Evolutionary conservation across 139 green algal genomes (phyloP).

Genomic region (Tetraselmis chui): DNA sequence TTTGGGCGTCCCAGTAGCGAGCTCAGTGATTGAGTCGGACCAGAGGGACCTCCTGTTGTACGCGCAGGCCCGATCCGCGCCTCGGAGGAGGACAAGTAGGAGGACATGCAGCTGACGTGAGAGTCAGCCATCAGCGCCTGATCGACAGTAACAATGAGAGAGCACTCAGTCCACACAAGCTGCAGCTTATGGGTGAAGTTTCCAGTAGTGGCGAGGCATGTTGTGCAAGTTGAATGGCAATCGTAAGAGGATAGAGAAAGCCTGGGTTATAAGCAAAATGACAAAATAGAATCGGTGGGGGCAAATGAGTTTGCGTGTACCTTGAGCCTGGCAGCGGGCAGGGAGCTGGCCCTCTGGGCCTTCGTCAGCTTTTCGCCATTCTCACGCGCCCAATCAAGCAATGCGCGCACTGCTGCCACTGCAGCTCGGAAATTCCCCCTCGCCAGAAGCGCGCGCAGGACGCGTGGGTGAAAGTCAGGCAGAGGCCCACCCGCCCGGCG

Average conservation of each 20-base stretch:
- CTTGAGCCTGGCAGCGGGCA: not conserved
- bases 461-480: conserved; percentile 26
- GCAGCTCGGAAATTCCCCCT: conserved; percentile 22
- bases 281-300: too few species aligned
- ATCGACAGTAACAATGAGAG: not conserved
- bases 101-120: not conserved
- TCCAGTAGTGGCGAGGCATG: too few species aligned
- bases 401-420: conserved; percentile 13
- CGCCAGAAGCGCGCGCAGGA: conserved; percentile 20
- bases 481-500: conserved; percentile 8
- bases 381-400: conserved; percentile 20
- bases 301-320: too few species aligned
- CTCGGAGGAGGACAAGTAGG: not conserved
- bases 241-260: too few species aligned
- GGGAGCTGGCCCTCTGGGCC: not conserved
- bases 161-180: too few species aligned
- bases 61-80: not conserved
- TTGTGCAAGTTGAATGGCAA: too few species aligned
- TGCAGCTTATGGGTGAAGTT: too few species aligned
- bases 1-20: not conserved
- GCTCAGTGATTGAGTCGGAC: not conserved
- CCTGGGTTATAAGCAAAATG: too few species aligned
- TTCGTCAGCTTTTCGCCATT: not conserved
- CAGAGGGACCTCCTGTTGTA: not conserved
- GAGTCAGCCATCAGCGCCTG: not conserved